Percentiles rank a stretch among this genome's conserved stretches.
Conservation (phyloP, 768 basidiomycete species). For the Boletellus ananas region DNA sequence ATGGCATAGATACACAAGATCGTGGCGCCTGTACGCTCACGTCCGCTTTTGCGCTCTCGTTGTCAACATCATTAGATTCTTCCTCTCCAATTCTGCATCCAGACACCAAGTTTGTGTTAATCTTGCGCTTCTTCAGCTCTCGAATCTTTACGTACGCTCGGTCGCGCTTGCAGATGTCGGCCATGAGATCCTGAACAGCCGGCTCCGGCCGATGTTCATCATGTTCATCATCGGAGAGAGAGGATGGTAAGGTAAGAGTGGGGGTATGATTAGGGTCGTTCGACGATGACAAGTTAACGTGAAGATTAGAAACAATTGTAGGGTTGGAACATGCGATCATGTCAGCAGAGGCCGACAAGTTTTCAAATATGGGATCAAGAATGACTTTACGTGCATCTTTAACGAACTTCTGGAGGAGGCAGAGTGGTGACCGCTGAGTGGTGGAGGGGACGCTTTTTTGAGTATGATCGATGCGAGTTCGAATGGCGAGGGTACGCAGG, state of each 20-base stretch:
- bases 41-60: constrained; percentile 61
- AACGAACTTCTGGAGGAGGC: constrained; percentile 57
- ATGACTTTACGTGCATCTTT: constrained; percentile 47
- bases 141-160: constrained; percentile 51
- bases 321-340: constrained; percentile 17
- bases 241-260: constrained; percentile 20
- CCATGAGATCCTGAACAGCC: constrained; percentile 16
- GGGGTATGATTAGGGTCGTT: constrained; percentile 19
- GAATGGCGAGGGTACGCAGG: constrained; percentile 45
- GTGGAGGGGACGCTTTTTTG: constrained; percentile 38
- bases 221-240: constrained; percentile 35
- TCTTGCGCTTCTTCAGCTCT: constrained; percentile 53
- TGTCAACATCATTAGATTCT: constrained; percentile 43
- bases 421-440: constrained; percentile 43
- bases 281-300: constrained; percentile 20
- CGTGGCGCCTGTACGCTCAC: constrained; percentile 37
- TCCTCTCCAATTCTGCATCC: constrained; percentile 28
- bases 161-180: constrained; percentile 31
- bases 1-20: constrained; percentile 21
- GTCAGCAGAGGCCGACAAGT: constrained; percentile 17
- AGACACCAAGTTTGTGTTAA: constrained; percentile 33
- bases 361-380: constrained; percentile 41
- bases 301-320: constrained; percentile 29
- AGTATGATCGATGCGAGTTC: constrained; percentile 35
- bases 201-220: constrained; percentile 10